These are phyloP conservation scores for Leccinum insolens DNA, from an alignment of 1,284 basidiomycete genomes.

Conservation along the genomic window DNA sequence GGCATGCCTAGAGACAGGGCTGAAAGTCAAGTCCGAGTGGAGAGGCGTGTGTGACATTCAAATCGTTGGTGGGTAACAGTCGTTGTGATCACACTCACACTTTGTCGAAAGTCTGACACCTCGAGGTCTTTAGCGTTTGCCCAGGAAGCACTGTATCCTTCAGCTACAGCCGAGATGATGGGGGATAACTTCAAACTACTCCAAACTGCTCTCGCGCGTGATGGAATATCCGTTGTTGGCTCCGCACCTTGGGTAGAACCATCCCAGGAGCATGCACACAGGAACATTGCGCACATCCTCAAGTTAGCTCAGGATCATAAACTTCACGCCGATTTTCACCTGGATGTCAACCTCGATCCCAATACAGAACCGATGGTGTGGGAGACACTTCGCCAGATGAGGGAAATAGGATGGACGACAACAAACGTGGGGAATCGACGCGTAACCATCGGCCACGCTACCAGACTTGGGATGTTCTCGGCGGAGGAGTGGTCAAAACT, in stretches of 20 bases:
- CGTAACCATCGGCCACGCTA: conserved; percentile 64
- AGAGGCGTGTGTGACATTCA: conserved; percentile 53
- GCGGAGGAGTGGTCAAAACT: conserved; percentile 47
- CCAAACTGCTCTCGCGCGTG: conserved; percentile 37
- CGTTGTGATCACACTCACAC: background rate
- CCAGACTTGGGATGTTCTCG: conserved; percentile 56
- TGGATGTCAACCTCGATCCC: conserved; percentile 64
- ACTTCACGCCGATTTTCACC: conserved; percentile 62
- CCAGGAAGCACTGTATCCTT: conserved; percentile 58
- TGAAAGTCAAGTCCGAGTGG: conserved; percentile 50
- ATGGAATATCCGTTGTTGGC: conserved; percentile 52
- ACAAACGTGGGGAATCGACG: conserved; percentile 25
- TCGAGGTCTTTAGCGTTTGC: conserved; percentile 50
- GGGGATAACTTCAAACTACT: conserved; percentile 51
- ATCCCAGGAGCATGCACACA: conserved; percentile 45
- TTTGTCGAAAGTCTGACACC: background rate
- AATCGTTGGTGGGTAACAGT: conserved; percentile 48
- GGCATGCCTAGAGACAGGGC: conserved; percentile 52
- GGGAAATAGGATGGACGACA: conserved; percentile 26
- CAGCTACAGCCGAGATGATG: conserved; percentile 34
- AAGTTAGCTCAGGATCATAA: conserved; percentile 41
- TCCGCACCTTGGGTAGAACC: conserved; percentile 69
- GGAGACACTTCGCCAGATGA: conserved; percentile 48
- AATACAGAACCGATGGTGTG: conserved; percentile 55
- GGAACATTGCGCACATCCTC: conserved; percentile 58